Base-by-base conservation (phyloP, 257 asterid genomes). In the Penstemon barbatus region DNA sequence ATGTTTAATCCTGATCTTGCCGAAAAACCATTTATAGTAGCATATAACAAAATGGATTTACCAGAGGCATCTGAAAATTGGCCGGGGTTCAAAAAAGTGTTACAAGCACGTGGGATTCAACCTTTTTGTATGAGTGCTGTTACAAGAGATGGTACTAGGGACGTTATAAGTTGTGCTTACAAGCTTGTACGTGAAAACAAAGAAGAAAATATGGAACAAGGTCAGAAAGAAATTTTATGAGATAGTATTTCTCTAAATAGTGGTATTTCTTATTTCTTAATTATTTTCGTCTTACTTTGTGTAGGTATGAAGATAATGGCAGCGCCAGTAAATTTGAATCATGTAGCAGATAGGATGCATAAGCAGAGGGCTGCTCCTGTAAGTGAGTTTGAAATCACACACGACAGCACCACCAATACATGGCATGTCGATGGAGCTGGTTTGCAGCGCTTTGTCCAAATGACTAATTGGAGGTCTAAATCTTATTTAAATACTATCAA, bases 391-490 rank as follows among this genome's bases (percentile, higher is more conserved):
- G 89, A 90, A 62, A 89, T 91, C 74, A 71, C 95, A 63, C 87
- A 74, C 3, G 97, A 84, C 61, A 73, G 71, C 69, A 54, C 77
- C 72, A 77, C 82, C 64, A 74, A 70, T 11, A 74, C 89, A 44
- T 94, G 96, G 96, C 79, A 81, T 67, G 99, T 94, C 19, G 85
- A 51, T 4, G 99, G 97, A 78, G 75, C 81, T 1, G 97, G 99
- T 51, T 79, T 94, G 89, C 85, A 88, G 60, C 97, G 99, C 61
- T 94, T 94, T 68, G 87, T 91, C 74, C 99, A 91, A 77, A 94
- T 91, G 99, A 94, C 99, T 78, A 91, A 94, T 79, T 94, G 99
- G 99, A 84, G 97, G 99, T 93, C 71, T 57, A 57, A 69, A 19
- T 33, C 4, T n/a, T 12, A n/a, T 36, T 36, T 58, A 36, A 36